Percentiles rank a stretch among this genome's conserved stretches.
Conservation (phyloP, 192 early-diverging fungal species). For the Rhizoclosmatium globosum region DNA sequence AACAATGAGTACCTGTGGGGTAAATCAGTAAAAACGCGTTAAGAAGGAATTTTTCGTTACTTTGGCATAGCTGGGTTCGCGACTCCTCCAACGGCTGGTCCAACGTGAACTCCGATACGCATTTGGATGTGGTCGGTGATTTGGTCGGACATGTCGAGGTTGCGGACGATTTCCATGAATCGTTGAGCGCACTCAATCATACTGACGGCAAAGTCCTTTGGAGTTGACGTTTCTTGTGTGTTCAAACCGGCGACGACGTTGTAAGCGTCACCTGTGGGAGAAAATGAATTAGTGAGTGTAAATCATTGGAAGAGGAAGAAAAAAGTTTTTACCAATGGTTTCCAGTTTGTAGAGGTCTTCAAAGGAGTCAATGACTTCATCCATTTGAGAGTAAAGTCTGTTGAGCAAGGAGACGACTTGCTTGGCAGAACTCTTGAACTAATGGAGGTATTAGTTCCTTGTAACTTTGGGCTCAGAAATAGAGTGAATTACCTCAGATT, state of each 20-base stretch:
- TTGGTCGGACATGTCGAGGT: constrained; percentile 58
- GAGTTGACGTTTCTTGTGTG: constrained; percentile 27
- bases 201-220: constrained; percentile 44
- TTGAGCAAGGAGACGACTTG: constrained; percentile 56
- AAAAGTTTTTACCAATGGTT: constrained; percentile 42
- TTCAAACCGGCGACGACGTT: constrained; percentile 54
- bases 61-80: constrained; percentile 56
- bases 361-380: constrained; percentile 53
- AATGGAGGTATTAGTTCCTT: not conserved
- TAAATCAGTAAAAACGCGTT: not conserved
- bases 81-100: constrained; percentile 55
- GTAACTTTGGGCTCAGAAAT: not conserved
- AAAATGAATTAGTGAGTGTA: not conserved
- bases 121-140: constrained; percentile 43
- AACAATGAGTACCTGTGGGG: constrained; percentile 44
- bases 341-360: constrained; percentile 56
- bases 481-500: constrained; percentile 41
- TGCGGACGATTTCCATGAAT: constrained; percentile 48
- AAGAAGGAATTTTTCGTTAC: constrained; percentile 6
- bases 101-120: constrained; percentile 59
- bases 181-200: constrained; percentile 51
- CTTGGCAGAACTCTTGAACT: constrained; percentile 42
- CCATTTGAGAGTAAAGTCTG: constrained; percentile 55
- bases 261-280: constrained; percentile 50
- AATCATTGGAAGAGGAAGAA: not conserved